Conservation (phyloP, 2,329 filamentous ascomycete species). For the Cercospora sojina region DNA sequence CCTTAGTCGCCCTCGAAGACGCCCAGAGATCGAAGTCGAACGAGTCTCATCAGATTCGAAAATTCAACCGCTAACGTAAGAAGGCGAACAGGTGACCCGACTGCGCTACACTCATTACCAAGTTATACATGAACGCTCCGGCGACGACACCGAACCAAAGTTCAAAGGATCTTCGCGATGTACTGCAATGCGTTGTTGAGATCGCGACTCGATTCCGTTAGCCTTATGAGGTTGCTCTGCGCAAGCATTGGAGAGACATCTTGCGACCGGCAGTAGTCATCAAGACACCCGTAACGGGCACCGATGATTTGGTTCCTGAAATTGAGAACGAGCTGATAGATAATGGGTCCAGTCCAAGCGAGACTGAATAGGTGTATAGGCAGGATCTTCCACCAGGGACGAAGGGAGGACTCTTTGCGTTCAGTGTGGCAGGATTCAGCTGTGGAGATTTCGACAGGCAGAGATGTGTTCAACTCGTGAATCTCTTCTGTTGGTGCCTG, state of each 20-base stretch:
- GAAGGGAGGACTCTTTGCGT: accelerated
- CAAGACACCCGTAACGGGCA: too few relatives aligned
- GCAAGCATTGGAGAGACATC: too few relatives aligned
- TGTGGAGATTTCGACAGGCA: not conserved
- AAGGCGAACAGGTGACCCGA: not conserved
- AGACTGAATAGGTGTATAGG: not conserved
- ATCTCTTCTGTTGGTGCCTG: not conserved
- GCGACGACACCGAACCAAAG: not conserved
- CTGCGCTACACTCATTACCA: not conserved
- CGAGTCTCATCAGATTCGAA: not conserved
- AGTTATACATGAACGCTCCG: not conserved
- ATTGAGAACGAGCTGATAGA: not conserved
- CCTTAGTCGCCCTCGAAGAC: too few relatives aligned
- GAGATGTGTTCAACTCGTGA: not conserved
- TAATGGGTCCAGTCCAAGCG: not conserved
- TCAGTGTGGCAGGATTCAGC: not conserved
- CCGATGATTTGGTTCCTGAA: not conserved
- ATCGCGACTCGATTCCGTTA: not conserved
- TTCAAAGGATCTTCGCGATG: not conserved
- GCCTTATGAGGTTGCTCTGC: not conserved
- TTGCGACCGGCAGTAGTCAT: too few relatives aligned
- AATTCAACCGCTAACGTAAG: not conserved
- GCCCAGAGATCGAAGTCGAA: too few relatives aligned
- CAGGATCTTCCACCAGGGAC: not conserved
- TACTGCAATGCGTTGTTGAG: not conserved